These are phyloP conservation scores for Betula pendula DNA, from an alignment of 306 rosid species.

Conservation along the genomic window DNA sequence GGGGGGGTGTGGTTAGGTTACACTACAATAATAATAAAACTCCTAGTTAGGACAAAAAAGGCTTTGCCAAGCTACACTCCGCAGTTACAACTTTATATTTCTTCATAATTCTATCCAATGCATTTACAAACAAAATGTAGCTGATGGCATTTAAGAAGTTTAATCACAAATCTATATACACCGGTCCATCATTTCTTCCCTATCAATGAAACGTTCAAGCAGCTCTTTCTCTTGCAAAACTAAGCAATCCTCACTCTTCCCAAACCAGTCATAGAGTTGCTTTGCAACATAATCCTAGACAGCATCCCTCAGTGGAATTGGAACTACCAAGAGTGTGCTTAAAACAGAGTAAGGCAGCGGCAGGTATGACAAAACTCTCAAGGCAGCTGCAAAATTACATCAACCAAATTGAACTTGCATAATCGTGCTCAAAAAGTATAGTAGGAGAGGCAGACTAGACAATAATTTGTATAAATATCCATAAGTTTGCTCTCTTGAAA, in stretches of 20 bases:
- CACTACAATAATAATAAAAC: too few relatives aligned
- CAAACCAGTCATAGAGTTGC: constrained; percentile 56
- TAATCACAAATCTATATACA: constrained; percentile 24
- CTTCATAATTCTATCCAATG: too few relatives aligned
- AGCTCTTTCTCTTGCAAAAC: constrained; percentile 64
- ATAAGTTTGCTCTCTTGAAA: background rate
- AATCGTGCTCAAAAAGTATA: constrained; percentile 1
- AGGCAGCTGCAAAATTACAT: constrained; percentile 62
- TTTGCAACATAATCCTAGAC: constrained; percentile 62
- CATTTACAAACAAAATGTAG: too few relatives aligned
- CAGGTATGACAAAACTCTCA: constrained; percentile 67
- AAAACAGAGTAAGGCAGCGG: constrained; percentile 69
- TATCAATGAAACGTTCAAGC: constrained; percentile 81
- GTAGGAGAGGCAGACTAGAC: background rate
- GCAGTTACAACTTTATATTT: too few relatives aligned
- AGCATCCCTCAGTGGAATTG: constrained; percentile 64
- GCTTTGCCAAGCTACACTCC: too few relatives aligned
- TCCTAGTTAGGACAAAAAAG: too few relatives aligned
- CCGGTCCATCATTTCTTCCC: constrained; percentile 58
- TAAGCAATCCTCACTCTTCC: constrained; percentile 60
- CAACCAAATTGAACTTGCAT: constrained; percentile 24
- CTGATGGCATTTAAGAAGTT: constrained; percentile 12
- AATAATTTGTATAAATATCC: background rate
- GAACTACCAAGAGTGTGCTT: constrained; percentile 49
- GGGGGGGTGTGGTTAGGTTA: too few relatives aligned